Base-by-base conservation (phyloP, 2,329 filamentous ascomycete genomes). In the Alternaria novae-zelandiae region DNA sequence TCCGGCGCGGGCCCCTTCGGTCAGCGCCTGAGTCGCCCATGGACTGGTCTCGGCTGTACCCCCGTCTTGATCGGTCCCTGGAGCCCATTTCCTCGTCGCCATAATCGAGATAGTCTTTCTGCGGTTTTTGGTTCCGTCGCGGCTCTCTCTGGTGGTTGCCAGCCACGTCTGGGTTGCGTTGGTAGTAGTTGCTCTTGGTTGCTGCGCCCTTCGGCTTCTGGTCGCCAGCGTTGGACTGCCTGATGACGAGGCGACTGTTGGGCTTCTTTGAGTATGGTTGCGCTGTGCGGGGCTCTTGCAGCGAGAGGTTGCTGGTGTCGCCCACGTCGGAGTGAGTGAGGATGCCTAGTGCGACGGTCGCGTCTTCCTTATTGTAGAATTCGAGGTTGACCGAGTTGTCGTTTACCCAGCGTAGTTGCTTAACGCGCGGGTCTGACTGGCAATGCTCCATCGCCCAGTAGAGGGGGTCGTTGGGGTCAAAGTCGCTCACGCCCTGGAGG, bases 371-470 rank as follows among this genome's bases (percentile, higher is more conserved):
- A 36, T 82, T 84, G 60, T 84, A 83, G 82, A 96, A 98, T 56
- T 97, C 81, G 57, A 97, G 84, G 77, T 98, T 98, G 66, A 93
- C 93, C 0, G 93, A 95, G 7, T 88, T 90, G 79, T 99, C 96
- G 78, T 98, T 93, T 69, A 99, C 93, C 96, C 96, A 99, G 82
- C 98, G 94, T 67, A 97, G 85, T 65, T 74, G 68, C 54, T 76
- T 76, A 45, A 75, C 87, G 86, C 59, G 87, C 83, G 60, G 89
- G 83, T 56, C 82, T 75, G 59, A 85, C 83, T 82, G 73, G 21
- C 87, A 93, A 78, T 96, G 87, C 66, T 92, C 86, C 51, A 84
- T 81, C 9, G 93, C 88, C 72, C 94, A 97, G 63, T 86, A 84
- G 71, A 91, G 90, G 71, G 98, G 90, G 67, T 97, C 89, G 59